These are phyloP conservation scores for Lentinula guzmanii DNA, from an alignment of 768 basidiomycete genomes.

Conservation along the genomic window DNA sequence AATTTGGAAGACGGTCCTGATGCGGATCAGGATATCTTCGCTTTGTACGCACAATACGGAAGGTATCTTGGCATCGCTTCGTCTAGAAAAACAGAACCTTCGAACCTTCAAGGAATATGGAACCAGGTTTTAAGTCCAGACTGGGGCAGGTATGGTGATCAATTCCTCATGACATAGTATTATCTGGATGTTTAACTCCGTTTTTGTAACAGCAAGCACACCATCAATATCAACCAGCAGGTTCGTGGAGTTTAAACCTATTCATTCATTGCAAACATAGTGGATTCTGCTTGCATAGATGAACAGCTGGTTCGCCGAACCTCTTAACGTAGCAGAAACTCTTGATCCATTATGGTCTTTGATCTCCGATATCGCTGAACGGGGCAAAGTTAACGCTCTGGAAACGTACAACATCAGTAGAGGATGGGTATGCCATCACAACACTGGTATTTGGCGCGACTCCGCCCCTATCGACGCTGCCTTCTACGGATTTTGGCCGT, in stretches of 20 bases:
- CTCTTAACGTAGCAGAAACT: conserved; percentile 12
- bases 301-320: conserved; percentile 13
- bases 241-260: conserved; percentile 7
- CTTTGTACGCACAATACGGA: conserved; percentile 7
- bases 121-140: conserved; percentile 7
- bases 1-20: conserved; percentile 3
- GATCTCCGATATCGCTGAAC: conserved; percentile 11
- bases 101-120: conserved; percentile 12
- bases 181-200: neutral
- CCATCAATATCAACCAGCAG: conserved; percentile 13
- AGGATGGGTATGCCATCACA: conserved; percentile 14
- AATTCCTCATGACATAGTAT: neutral
- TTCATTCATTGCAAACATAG: neutral
- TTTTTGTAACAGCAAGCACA: conserved; percentile 10
- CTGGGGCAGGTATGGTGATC: conserved; percentile 10
- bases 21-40: conserved; percentile 7
- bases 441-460: conserved; percentile 2
- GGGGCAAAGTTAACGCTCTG: conserved; percentile 7
- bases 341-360: conserved; percentile 11
- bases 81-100: conserved; percentile 5
- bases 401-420: conserved; percentile 13
- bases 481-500: conserved; percentile 14
- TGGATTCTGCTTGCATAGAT: neutral
- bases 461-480: conserved; percentile 13
- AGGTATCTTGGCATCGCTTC: conserved; percentile 8